Percentiles rank a stretch among this genome's conserved stretches.
Conservation (phyloP, 257 asterid species). For the Nyctanthes arbortristis region DNA sequence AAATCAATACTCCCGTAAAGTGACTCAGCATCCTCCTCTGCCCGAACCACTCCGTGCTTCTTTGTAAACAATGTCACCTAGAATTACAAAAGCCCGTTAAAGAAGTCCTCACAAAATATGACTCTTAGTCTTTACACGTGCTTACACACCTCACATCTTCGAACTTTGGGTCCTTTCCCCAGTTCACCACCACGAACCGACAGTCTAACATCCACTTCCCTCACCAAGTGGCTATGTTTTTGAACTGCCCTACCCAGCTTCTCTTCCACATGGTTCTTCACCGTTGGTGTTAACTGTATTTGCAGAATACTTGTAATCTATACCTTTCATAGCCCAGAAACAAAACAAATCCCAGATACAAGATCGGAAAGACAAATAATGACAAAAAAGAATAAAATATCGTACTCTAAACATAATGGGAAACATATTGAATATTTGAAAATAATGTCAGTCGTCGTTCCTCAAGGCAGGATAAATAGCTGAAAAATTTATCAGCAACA, state of each 20-base stretch:
- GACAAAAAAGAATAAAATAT: not conserved
- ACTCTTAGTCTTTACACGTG: not conserved
- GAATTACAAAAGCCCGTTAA: slow-evolving; percentile 5
- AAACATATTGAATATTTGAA: not conserved
- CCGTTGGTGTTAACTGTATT: slow-evolving; percentile 64
- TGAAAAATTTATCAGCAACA: not conserved
- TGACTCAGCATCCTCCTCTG: slow-evolving; percentile 83
- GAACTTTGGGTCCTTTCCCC: slow-evolving; percentile 82
- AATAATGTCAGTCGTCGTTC: not conserved
- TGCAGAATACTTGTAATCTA: slow-evolving; percentile 11
- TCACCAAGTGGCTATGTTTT: slow-evolving; percentile 81
- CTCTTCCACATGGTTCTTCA: slow-evolving; percentile 82
- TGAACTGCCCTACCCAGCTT: slow-evolving; percentile 88
- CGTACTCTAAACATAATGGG: not conserved
- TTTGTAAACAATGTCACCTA: slow-evolving; percentile 90
- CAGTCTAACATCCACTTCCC: slow-evolving; percentile 89
- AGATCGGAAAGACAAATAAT: not conserved
- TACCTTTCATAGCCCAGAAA: not conserved
- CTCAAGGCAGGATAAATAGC: not conserved
- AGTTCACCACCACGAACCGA: slow-evolving; percentile 91
- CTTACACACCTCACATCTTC: slow-evolving; percentile 81
- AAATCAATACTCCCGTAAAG: slow-evolving; percentile 75
- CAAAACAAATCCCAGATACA: slow-evolving; percentile 12
- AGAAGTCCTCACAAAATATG: not conserved
- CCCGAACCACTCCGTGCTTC: slow-evolving; percentile 89